Conservation (phyloP, 441 rosid species). For the Populus hybrid region DNA sequence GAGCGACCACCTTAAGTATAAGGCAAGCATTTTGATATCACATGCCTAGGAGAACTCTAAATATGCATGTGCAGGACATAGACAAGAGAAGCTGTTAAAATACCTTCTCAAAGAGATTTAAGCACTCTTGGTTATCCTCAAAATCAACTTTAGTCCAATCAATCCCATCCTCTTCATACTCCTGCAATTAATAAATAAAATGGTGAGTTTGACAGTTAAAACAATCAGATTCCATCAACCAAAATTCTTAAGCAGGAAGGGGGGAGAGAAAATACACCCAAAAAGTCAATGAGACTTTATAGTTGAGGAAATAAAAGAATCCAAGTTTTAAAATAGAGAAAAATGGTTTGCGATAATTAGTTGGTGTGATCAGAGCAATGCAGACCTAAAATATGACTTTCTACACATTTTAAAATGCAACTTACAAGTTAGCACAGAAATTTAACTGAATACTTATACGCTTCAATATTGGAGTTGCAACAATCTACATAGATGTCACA, state of each 20-base stretch:
- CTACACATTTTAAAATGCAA: neutral
- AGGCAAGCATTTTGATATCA: neutral
- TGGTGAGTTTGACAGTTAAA: neutral
- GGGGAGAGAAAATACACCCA: neutral
- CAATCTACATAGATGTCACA: neutral
- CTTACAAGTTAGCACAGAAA: neutral
- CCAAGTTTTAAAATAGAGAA: neutral
- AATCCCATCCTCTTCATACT: constrained; percentile 87
- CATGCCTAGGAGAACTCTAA: neutral
- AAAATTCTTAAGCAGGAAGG: neutral
- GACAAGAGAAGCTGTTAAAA: constrained; percentile 5
- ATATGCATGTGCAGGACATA: constrained; percentile 3
- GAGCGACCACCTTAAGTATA: neutral
- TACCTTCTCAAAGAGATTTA: constrained; percentile 95
- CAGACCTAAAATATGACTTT: neutral
- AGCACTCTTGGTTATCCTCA: constrained; percentile 86
- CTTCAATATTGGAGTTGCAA: neutral
- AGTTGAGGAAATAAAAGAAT: neutral
- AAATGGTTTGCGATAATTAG: neutral
- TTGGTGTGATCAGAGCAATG: neutral
- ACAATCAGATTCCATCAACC: neutral
- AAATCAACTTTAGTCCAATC: constrained; percentile 91
- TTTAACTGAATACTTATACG: neutral
- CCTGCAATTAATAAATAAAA: constrained; percentile 41
- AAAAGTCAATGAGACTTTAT: neutral